Conservation (phyloP, 225 moss, liverwort and hornwort species). For the Takakia lepidozioides region DNA sequence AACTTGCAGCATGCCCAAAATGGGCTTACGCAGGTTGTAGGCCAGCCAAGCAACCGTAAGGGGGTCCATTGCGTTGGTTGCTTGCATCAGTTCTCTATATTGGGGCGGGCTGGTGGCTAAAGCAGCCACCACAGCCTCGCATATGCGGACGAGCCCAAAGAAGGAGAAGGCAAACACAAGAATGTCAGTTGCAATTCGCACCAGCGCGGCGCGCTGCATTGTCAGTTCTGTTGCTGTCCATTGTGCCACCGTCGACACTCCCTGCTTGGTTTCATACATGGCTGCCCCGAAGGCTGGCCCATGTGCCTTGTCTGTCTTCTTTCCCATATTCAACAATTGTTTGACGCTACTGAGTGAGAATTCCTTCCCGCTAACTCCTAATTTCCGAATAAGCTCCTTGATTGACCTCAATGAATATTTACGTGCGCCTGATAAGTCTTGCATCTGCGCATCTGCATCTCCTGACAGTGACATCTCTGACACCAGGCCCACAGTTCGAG, state of each 20-base stretch:
- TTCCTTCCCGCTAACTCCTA: conserved; percentile 26
- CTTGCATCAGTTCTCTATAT: conserved; percentile 23
- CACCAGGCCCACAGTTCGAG: too few relatives aligned
- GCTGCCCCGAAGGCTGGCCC: conserved; percentile 35
- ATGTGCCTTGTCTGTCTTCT: conserved; percentile 4
- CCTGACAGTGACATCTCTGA: too few relatives aligned
- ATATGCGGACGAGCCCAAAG: conserved; percentile 37
- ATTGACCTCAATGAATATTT: conserved; percentile 28
- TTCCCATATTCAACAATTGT: conserved; percentile 28
- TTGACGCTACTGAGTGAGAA: conserved; percentile 32
- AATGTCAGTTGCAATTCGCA: conserved; percentile 40
- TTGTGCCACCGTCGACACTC: conserved; percentile 39
- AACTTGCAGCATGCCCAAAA: conserved; percentile 42
- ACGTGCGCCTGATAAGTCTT: conserved; percentile 17
- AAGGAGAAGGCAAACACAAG: conserved; percentile 39
- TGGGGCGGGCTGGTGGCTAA: conserved; percentile 33
- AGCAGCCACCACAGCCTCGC: conserved; percentile 37
- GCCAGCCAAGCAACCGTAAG: conserved; percentile 53
- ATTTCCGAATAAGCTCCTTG: conserved; percentile 14
- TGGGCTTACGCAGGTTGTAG: conserved; percentile 43
- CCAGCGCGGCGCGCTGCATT: conserved; percentile 43
- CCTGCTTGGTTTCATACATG: conserved; percentile 36
- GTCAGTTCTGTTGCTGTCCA: conserved; percentile 57
- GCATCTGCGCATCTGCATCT: conserved; percentile 29
- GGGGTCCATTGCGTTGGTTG: conserved; percentile 47